phyloP scores from a whole-genome alignment of 1,284 basidiomycete genomes.

The Amylostereum areolatum region DNA sequence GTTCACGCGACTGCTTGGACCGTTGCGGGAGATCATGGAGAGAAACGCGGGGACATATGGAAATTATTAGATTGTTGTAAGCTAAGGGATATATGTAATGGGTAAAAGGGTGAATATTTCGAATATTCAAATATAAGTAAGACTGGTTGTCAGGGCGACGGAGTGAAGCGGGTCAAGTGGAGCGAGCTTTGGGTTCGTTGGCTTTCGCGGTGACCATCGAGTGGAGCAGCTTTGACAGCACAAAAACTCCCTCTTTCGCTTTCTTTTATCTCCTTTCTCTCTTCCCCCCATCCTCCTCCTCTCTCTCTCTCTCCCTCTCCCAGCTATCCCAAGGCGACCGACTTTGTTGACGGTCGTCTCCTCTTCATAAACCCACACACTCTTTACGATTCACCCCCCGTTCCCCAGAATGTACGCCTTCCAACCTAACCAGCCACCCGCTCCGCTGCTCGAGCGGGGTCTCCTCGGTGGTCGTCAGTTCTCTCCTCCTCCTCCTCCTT shows the following conservation, averaged over 20 bases:
- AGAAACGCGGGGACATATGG: constrained; percentile 65
- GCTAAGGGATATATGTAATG: background rate
- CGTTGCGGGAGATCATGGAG: constrained; percentile 84
- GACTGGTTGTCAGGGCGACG: background rate
- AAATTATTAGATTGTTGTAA: constrained; percentile 1
- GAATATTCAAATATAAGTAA: background rate
- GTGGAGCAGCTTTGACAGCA: background rate
- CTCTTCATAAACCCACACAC: background rate
- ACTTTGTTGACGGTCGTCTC: background rate
- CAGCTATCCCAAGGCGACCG: background rate
- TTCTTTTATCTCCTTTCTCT: background rate
- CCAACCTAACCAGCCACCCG: background rate
- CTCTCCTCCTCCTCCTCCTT: background rate
- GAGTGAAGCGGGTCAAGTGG: background rate
- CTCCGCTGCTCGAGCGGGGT: constrained; percentile 19
- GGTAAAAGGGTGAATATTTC: background rate
- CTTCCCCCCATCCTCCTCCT: background rate
- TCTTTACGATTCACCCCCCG: background rate
- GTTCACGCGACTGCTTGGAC: constrained; percentile 92
- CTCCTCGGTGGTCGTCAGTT: constrained; percentile 23
- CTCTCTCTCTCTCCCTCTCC: background rate
- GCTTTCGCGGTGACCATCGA: background rate
- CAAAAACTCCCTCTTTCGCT: background rate
- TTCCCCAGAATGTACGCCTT: background rate
- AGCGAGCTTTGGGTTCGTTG: background rate